phyloP scores from a whole-genome alignment of 2,329 filamentous ascomycete species.

The Didymella segeticola region DNA sequence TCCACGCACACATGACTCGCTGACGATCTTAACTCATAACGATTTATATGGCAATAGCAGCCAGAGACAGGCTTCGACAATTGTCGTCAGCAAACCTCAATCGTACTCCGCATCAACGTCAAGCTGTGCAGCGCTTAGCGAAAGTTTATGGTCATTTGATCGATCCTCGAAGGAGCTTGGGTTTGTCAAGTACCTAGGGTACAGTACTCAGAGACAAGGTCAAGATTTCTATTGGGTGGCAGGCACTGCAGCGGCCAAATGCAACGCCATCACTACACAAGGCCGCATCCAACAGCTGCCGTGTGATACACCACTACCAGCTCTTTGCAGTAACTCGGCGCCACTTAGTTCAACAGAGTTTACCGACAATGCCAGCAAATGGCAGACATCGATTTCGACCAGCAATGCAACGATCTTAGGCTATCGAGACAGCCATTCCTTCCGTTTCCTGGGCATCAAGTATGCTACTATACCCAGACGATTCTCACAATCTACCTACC shows the following conservation, averaged over 20 bases:
- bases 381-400: slow-evolving; percentile 27
- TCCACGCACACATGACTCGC: slow-evolving; percentile 32
- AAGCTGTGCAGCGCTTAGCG: slow-evolving; percentile 31
- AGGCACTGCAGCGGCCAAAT: slow-evolving; percentile 17
- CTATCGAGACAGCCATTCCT: slow-evolving; percentile 55
- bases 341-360: slow-evolving; percentile 5
- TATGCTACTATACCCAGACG: slow-evolving; percentile 55
- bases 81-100: slow-evolving; percentile 25
- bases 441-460: slow-evolving; percentile 60
- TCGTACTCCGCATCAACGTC: slow-evolving; percentile 15
- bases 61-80: slow-evolving; percentile 24
- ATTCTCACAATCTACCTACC: slow-evolving; percentile 56
- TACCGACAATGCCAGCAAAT: slow-evolving; percentile 3
- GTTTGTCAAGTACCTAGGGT: slow-evolving; percentile 31
- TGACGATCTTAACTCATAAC: slow-evolving; percentile 40
- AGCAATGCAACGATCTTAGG: slow-evolving; percentile 37
- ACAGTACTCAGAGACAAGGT: slow-evolving; percentile 20
- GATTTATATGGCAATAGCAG: slow-evolving; percentile 35
- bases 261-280: slow-evolving; percentile 28
- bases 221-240: slow-evolving; percentile 29
- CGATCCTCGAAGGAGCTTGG: slow-evolving; percentile 15
- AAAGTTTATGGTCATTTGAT: slow-evolving; percentile 28
- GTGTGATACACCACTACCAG: slow-evolving; percentile 30
- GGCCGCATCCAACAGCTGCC: slow-evolving; percentile 22
- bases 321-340: slow-evolving; percentile 36